A percentile compares a stretch with the other conserved stretches of the same genome.
Conservation (phyloP, 495 filamentous ascomycete genomes). For the Talaromyces ruber region DNA sequence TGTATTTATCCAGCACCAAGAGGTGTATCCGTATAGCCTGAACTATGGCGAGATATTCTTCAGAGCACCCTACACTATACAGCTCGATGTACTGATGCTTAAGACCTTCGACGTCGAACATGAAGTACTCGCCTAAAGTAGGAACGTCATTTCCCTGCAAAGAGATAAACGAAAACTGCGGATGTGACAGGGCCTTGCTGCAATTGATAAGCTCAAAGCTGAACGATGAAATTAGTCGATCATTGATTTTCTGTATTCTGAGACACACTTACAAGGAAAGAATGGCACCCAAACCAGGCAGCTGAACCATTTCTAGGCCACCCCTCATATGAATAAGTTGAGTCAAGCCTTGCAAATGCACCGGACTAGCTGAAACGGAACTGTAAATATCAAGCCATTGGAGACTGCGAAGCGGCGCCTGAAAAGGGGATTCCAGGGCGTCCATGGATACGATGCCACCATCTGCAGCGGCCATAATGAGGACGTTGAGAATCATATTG, state of each 20-base stretch:
- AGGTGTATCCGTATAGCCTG: constrained; percentile 23
- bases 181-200: constrained; percentile 17
- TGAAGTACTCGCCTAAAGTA: constrained; percentile 12
- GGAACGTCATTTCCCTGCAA: constrained; percentile 11
- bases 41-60: constrained; percentile 21
- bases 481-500: constrained; percentile 29
- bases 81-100: constrained; percentile 19
- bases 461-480: constrained; percentile 24
- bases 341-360: constrained; percentile 28
- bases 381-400: constrained; percentile 38
- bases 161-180: constrained; percentile 27
- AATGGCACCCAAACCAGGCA: constrained; percentile 21
- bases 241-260: background rate
- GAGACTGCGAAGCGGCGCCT: constrained; percentile 27
- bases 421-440: constrained; percentile 19
- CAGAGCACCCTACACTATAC: constrained; percentile 22
- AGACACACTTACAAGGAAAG: constrained; percentile 25
- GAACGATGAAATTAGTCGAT: background rate
- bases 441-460: background rate
- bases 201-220: constrained; percentile 31
- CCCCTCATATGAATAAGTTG: constrained; percentile 28
- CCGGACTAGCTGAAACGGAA: constrained; percentile 25
- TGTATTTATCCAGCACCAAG: constrained; percentile 15
- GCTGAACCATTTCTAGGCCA: constrained; percentile 23
- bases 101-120: constrained; percentile 10